Conservation (phyloP, 169 alveolate species). For the Cryptosporidium ubiquitum region DNA sequence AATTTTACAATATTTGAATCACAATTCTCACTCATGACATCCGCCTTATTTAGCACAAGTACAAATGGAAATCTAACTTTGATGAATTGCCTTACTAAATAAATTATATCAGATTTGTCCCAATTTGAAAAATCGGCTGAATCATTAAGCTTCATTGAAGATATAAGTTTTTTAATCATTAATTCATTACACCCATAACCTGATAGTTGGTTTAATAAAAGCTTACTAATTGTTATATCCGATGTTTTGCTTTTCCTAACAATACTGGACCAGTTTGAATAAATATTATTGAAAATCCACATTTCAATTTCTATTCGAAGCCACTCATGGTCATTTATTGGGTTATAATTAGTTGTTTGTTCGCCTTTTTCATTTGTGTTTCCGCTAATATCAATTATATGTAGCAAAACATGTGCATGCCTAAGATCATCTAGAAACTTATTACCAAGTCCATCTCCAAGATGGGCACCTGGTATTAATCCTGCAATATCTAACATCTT, state of each 20-base stretch:
- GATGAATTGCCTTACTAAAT: constrained; percentile 74
- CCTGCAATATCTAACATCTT: constrained; percentile 80
- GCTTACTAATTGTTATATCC: constrained; percentile 68
- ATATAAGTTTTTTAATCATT: constrained; percentile 62
- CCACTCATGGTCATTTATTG: constrained; percentile 84
- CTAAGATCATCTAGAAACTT: constrained; percentile 80
- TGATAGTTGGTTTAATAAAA: constrained; percentile 77
- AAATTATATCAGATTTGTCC: constrained; percentile 72
- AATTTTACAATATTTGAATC: constrained; percentile 49
- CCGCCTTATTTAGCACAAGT: constrained; percentile 81
- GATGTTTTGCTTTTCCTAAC: constrained; percentile 77
- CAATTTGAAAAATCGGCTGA: constrained; percentile 75
- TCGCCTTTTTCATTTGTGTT: constrained; percentile 85
- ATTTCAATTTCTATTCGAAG: constrained; percentile 81
- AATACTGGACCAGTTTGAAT: constrained; percentile 79
- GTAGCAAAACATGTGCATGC: constrained; percentile 79
- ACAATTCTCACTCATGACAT: constrained; percentile 73
- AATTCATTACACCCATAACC: constrained; percentile 79
- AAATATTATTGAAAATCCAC: constrained; percentile 83
- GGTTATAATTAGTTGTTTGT: constrained; percentile 81
- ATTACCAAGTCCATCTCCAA: constrained; percentile 81
- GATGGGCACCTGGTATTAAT: constrained; percentile 79
- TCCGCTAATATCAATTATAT: constrained; percentile 81
- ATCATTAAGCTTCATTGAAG: constrained; percentile 75
- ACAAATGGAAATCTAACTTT: constrained; percentile 81